phyloP scores from a whole-genome alignment of 257 asterid genomes.

The Solanum acaule region DNA sequence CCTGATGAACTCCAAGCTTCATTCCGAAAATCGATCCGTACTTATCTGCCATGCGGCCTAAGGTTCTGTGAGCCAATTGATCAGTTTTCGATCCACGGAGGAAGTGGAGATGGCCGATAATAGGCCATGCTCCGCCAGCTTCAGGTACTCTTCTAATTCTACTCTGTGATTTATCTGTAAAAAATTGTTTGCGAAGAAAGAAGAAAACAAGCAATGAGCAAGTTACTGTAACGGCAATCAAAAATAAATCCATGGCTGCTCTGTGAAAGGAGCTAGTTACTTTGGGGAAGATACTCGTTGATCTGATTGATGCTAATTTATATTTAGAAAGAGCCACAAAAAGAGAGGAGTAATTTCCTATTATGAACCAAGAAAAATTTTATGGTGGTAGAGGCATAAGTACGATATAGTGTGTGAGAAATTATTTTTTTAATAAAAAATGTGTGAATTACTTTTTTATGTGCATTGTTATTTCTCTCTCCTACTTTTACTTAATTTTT shows the following conservation, averaged over 20 bases:
- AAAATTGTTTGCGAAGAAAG: neutral
- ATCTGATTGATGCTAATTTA: no score
- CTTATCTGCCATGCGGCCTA: constrained; percentile 12
- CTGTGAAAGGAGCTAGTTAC: no score
- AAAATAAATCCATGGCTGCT: neutral
- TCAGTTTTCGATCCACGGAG: neutral
- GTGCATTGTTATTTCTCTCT: no score
- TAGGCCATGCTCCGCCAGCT: constrained; percentile 15
- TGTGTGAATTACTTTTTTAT: no score
- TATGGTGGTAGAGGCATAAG: no score
- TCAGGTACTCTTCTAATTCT: neutral
- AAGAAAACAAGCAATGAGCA: neutral
- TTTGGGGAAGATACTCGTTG: no score
- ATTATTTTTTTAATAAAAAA: no score
- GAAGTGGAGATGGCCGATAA: constrained; percentile 26
- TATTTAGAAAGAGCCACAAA: no score
- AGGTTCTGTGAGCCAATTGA: constrained; percentile 7
- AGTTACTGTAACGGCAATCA: neutral
- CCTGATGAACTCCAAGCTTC: constrained; percentile 1
- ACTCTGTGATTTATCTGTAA: neutral
- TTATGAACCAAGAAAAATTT: no score
- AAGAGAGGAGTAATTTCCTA: no score
- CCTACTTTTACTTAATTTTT: no score
- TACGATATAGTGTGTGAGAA: no score
- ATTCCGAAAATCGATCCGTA: constrained; percentile 19